Conservation (phyloP, 768 basidiomycete genomes). For the Suillus subluteus region DNA sequence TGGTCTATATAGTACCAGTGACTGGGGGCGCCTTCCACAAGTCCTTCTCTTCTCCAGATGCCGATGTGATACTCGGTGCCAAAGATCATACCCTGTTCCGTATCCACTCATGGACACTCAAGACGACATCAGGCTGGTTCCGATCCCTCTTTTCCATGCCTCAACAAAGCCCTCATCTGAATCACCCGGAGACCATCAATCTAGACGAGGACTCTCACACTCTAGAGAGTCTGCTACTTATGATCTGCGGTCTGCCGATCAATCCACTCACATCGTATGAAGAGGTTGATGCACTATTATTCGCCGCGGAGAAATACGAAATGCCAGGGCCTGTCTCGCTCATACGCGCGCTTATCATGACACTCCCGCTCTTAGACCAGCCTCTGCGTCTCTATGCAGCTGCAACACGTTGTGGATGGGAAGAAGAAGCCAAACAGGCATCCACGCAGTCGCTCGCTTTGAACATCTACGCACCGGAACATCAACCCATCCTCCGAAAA, state of each 20-base stretch:
- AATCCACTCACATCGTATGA: constrained; percentile 53
- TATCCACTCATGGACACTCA: constrained; percentile 62
- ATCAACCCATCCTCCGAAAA: constrained; percentile 49
- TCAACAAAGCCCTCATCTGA: constrained; percentile 29
- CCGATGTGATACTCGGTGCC: constrained; percentile 57
- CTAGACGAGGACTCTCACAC: constrained; percentile 60
- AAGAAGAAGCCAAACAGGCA: constrained; percentile 54
- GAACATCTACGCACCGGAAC: constrained; percentile 50
- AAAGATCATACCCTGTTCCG: constrained; percentile 57
- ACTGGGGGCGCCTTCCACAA: constrained; percentile 37
- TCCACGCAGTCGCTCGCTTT: constrained; percentile 58
- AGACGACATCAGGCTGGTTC: constrained; percentile 70
- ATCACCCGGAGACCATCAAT: constrained; percentile 44
- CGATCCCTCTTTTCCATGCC: constrained; percentile 63
- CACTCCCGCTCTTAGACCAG: constrained; percentile 31
- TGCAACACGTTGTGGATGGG: constrained; percentile 63
- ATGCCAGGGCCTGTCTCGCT: constrained; percentile 68
- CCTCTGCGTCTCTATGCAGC: constrained; percentile 54
- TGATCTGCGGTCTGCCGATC: constrained; percentile 63
- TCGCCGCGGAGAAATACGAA: constrained; percentile 70
- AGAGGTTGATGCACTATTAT: constrained; percentile 57
- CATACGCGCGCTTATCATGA: constrained; percentile 59
- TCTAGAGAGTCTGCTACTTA: constrained; percentile 59
- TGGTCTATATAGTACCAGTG: no score
- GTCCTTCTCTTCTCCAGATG: constrained; percentile 54